Base-by-base conservation (phyloP, 2,329 filamentous ascomycete species). In the Colletotrichum theobromicola region DNA sequence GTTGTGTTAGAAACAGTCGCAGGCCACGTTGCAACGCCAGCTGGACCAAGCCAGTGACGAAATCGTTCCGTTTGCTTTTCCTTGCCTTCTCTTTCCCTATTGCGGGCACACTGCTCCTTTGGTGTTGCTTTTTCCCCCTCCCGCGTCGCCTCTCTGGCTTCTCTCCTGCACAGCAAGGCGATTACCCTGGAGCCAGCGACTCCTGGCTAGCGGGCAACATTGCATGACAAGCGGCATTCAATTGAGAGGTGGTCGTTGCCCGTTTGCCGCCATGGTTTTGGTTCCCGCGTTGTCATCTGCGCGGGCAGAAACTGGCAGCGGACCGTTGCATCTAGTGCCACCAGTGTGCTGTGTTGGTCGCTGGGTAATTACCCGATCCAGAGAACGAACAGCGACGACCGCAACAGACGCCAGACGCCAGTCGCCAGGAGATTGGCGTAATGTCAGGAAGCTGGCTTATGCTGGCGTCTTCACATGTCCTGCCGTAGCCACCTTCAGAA, bases 401-500 rank as follows among this genome's bases (percentile, higher is more conserved):
- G n/a, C n/a, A n/a, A n/a, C n/a, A n/a, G n/a, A n/a, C n/a, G n/a
- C n/a, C n/a, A n/a, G n/a, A n/a, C n/a, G n/a, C n/a, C n/a, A n/a
- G n/a, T n/a, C n/a, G n/a, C n/a, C n/a, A n/a, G n/a, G n/a, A n/a
- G n/a, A n/a, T n/a, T 7, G 24, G 18, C 61, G 18, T n/a, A 26
- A 30, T 26, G 28, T 21, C 35, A 35, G 28, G 32, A 42, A 26
- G 16, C n/a, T 34, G n/a, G 15, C 34, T 26, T 62, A 64, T 62
- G 55, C 34, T 28, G 62, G 4, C 13, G 32, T 35, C n/a, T 67
- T 69, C 26, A 61, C 71, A 69, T 98, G 97, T 0, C 97, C 97
- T 61, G 94, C 94, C 50, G 92, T 97, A 5, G 97, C 96, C 76
- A 98, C 93, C 58, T 88, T 85, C 64, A 98, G 82, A 77, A 98